phyloP scores from a whole-genome alignment of 768 basidiomycete species.

The Trametes sanguinea region DNA sequence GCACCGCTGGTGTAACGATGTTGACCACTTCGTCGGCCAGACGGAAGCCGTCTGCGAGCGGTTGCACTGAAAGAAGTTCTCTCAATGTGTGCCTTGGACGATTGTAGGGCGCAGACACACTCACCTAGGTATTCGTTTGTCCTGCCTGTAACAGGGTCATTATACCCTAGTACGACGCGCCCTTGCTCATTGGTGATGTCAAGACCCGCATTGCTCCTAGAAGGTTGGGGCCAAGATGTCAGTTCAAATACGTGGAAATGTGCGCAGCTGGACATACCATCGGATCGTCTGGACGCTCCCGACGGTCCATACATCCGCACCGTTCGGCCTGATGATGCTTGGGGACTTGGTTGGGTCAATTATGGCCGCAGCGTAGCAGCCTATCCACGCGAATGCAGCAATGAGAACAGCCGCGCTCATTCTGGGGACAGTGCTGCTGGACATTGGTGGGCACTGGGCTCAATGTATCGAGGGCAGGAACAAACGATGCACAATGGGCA shows the following conservation, averaged over 20 bases:
- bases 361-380: background rate
- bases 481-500: no score
- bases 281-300: background rate
- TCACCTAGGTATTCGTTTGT: background rate
- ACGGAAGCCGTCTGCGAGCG: slow-evolving; percentile 42
- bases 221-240: no score
- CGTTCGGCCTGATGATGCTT: background rate
- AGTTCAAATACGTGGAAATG: no score
- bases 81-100: no score
- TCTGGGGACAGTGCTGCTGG: no score
- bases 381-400: background rate
- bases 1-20: slow-evolving; percentile 39
- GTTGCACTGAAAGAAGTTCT: slow-evolving; percentile 34
- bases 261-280: background rate
- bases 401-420: background rate
- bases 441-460: no score
- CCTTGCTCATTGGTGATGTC: background rate
- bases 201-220: background rate
- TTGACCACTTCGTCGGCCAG: slow-evolving; percentile 38
- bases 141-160: background rate
- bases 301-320: background rate
- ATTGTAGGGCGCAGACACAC: background rate
- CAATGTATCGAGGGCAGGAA: no score
- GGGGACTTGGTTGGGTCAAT: background rate
- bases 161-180: background rate